These are phyloP conservation scores for Rhipidocladum racemiflorum DNA, from an alignment of 176 grass and related monocot genomes.

Conservation along the genomic window DNA sequence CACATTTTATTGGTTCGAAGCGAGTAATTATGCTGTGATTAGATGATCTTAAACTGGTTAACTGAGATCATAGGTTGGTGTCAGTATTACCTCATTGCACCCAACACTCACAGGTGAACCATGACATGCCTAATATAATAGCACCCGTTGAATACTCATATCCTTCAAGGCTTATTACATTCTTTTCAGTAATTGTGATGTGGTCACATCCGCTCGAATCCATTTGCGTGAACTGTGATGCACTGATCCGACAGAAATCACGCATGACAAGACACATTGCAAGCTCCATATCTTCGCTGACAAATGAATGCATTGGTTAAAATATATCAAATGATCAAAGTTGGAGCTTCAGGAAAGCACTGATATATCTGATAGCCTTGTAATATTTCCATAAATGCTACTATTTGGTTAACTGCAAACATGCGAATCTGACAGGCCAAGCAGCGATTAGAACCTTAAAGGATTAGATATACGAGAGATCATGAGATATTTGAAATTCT, in stretches of 20 bases:
- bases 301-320: neutral
- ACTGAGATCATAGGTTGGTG: neutral
- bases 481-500: neutral
- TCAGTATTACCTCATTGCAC: neutral
- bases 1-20: neutral
- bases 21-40: neutral
- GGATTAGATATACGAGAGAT: neutral
- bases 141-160: neutral
- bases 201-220: neutral
- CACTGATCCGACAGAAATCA: constrained; percentile 13
- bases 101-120: neutral
- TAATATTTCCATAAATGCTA: neutral
- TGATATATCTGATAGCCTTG: neutral
- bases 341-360: neutral
- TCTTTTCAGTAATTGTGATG: neutral
- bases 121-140: neutral
- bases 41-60: neutral
- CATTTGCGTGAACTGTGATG: neutral
- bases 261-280: neutral
- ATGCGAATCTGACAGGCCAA: neutral
- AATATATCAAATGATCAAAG: neutral
- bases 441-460: neutral
- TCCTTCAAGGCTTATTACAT: neutral
- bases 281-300: neutral
- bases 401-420: neutral